A percentile compares a stretch with the other conserved stretches of the same genome.
phyloP scores from a whole-genome alignment of 176 grass and related monocot species.

The Oryza officinalis region DNA sequence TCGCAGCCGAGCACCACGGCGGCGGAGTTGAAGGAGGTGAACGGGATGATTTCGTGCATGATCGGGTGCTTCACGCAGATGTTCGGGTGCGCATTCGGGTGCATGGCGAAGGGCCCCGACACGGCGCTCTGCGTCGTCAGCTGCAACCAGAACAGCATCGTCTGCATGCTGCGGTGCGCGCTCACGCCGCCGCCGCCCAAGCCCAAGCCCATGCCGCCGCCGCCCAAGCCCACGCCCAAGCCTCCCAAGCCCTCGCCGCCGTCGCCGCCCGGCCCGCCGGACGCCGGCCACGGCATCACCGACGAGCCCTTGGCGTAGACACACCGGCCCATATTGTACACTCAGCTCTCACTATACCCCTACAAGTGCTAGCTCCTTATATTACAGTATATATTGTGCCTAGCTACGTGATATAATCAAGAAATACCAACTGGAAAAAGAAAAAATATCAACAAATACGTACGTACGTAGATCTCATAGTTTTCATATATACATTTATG shows the following conservation, averaged over 20 bases:
- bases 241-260: background rate
- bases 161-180: constrained; percentile 46
- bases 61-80: constrained; percentile 43
- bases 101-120: constrained; percentile 50
- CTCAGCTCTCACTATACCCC: background rate
- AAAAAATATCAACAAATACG: background rate
- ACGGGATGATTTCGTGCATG: constrained; percentile 35
- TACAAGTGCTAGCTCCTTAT: background rate
- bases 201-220: background rate
- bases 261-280: constrained; percentile 14
- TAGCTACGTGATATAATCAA: background rate
- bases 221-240: background rate
- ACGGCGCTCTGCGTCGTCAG: constrained; percentile 46
- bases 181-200: constrained; percentile 15
- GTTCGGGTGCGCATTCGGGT: constrained; percentile 43
- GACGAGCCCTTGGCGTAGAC: background rate
- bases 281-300: background rate
- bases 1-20: background rate
- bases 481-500: background rate
- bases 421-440: background rate
- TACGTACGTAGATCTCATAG: background rate
- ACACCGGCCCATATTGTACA: background rate
- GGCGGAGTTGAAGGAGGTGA: background rate
- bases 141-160: constrained; percentile 49
- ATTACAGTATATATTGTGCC: background rate